Percentiles rank a stretch among this genome's conserved stretches.
These are phyloP conservation scores for Brassica incana DNA, from an alignment of 345 rosid species.

Conservation along the genomic window DNA sequence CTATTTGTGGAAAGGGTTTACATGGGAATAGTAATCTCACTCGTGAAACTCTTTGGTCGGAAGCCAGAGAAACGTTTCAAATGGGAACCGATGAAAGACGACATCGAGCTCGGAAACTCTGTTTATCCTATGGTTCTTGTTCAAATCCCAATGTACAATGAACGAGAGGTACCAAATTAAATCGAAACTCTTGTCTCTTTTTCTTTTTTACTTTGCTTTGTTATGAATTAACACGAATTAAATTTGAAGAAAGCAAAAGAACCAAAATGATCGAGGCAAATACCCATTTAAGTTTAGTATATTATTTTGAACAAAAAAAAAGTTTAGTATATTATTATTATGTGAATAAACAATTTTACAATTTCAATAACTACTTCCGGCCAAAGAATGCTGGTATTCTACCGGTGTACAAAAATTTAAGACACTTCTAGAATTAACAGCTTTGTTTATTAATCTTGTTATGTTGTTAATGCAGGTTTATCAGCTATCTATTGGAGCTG, in stretches of 20 bases:
- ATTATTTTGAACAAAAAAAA: too few species aligned
- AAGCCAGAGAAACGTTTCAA: conserved; percentile 83
- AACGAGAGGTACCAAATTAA: conserved; percentile 54
- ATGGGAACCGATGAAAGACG: conserved; percentile 87
- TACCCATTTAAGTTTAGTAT: too few species aligned
- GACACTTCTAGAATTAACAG: too few species aligned
- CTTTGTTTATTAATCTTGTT: not conserved
- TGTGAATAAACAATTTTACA: too few species aligned
- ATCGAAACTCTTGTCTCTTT: not conserved
- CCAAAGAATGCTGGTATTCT: too few species aligned
- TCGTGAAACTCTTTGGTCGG: conserved; percentile 73
- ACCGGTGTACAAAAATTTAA: too few species aligned
- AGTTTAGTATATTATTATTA: too few species aligned
- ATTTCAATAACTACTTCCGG: too few species aligned
- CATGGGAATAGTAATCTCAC: conserved; percentile 69
- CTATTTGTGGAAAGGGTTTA: conserved; percentile 84
- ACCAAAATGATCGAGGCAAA: too few species aligned
- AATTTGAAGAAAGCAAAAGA: too few species aligned
- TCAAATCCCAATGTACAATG: conserved; percentile 98
- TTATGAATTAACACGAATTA: too few species aligned
- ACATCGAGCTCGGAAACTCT: conserved; percentile 79
- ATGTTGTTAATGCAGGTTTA: conserved; percentile 51
- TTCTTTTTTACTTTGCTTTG: too few species aligned
- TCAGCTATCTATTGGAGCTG: conserved; percentile 88
- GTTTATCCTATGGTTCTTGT: conserved; percentile 86